Conservation (phyloP, 352 stramenopile species). For the Blastocystis sp. region DNA sequence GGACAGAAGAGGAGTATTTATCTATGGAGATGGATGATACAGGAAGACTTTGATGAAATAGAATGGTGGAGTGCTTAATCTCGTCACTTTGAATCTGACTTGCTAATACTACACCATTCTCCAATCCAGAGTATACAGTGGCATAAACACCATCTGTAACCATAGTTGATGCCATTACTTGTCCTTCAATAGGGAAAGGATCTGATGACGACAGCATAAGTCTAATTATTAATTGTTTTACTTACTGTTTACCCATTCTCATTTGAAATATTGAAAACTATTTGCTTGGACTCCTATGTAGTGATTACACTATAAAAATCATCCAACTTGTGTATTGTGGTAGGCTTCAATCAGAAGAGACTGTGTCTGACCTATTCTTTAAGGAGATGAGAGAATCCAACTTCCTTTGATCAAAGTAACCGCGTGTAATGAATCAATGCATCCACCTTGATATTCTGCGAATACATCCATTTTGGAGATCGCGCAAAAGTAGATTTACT, state of each 20-base stretch:
- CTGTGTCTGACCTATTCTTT: no score
- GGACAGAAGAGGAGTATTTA: background rate
- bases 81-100: background rate
- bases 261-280: background rate
- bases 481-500: no score
- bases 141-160: background rate
- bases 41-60: background rate
- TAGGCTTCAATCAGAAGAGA: background rate
- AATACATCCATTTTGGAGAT: background rate
- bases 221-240: background rate
- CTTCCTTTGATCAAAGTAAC: background rate
- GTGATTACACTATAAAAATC: background rate
- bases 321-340: background rate
- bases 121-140: background rate
- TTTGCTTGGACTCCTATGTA: background rate
- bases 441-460: background rate
- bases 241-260: background rate
- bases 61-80: background rate
- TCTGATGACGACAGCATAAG: background rate
- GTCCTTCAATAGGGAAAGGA: background rate
- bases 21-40: background rate
- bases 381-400: background rate
- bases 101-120: background rate
- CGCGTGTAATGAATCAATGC: background rate
- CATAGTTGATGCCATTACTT: background rate